Base-by-base conservation (phyloP, 179 eudicot genomes). In the Patellifolia procumbens region DNA sequence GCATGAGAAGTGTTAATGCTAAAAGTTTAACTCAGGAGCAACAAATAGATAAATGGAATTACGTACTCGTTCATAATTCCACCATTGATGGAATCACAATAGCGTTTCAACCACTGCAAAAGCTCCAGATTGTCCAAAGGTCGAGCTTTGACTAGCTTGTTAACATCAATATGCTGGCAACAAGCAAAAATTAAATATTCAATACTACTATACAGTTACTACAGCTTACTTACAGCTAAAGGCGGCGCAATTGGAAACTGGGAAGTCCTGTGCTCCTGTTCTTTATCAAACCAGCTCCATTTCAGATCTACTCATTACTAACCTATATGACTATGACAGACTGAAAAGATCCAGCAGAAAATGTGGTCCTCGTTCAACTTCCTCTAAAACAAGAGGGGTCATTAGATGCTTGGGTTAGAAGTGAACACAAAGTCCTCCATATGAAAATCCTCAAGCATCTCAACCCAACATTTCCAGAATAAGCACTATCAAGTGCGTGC, bases 91-190 rank as follows among this genome's bases (percentile, higher is more conserved):
- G 97, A 94, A 87, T 94, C 94, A 62, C 97, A 94, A 67, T 92
- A 92, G 79, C 96, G 98, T 74, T 94, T 94, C 70, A 94, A 81
- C 98, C 98, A 94, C 76, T 94, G 98, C 73, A 94, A 85, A 82
- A 94, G 90, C 86, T 94, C 97, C 87, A 94, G 83, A 77, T 94
- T 94, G 83, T 94, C 98, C 88, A 94, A 75, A 39, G 98, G 93
- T 72, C 97, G 87, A 68, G 91, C 93, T 82, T 94, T 94, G 61
- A 94, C 87, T 35, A 94, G 88, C 78, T 80, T 92, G 85, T 89
- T 90, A 53, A 94, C 97, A 76, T 94, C 97, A 78, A 94, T 85
- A 84, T 94, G 92, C 98, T 94, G 89, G 80, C 59, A 84, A 39
- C 67, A 74, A 66, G 53, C 10, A 65, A 11, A 3, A 58, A 10